A percentile compares a stretch with the other conserved stretches of the same genome.
Conservation (phyloP, 2,329 filamentous ascomycete species). For the Aspergillus bombycis region DNA sequence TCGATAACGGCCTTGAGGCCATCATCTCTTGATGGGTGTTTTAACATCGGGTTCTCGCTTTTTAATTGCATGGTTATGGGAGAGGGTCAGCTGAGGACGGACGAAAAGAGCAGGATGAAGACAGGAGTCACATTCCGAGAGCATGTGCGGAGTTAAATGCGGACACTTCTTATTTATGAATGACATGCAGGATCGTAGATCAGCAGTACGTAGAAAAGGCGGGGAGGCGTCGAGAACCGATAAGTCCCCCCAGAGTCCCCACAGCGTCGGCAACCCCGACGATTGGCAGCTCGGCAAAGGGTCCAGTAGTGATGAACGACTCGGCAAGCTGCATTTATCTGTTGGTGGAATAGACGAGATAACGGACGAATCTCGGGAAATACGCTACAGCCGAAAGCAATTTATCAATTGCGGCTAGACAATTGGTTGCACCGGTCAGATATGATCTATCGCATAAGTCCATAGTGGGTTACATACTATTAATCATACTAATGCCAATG, state of each 20-base stretch:
- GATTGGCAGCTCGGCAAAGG: background rate
- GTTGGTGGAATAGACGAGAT: background rate
- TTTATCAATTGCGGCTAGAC: background rate
- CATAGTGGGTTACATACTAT: too few species aligned
- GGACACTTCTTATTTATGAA: background rate
- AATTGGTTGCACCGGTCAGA: background rate
- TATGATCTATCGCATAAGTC: background rate
- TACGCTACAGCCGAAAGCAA: background rate
- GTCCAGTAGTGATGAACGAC: background rate
- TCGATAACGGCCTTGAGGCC: constrained; percentile 30
- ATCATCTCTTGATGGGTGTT: background rate
- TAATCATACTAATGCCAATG: too few species aligned
- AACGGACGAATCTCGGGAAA: background rate
- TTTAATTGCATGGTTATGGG: background rate
- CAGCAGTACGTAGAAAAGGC: background rate
- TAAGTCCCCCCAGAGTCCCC: background rate
- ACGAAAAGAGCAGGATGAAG: background rate
- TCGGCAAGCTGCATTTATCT: background rate
- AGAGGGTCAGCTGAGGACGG: background rate
- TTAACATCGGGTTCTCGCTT: background rate
- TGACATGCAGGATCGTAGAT: background rate
- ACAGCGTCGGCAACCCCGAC: background rate
- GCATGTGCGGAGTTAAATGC: background rate
- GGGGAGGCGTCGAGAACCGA: background rate
- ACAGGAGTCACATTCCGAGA: background rate